A percentile compares a stretch with the other conserved stretches of the same genome.
Evolutionary conservation across 176 grass and related monocot genomes (phyloP).

Genomic region (Alloteropsis semialata): DNA sequence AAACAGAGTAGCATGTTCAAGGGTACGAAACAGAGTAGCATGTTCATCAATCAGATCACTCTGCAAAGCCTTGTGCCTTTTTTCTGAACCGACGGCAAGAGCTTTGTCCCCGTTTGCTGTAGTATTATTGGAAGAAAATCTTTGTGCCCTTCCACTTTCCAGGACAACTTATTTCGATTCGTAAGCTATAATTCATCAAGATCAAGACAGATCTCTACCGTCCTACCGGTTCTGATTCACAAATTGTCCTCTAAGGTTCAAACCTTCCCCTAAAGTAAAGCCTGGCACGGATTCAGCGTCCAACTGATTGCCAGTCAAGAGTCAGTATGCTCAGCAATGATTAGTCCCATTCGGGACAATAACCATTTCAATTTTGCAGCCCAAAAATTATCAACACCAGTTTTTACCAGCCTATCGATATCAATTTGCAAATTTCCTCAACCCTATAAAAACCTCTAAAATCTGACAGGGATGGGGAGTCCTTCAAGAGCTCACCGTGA

Average conservation of each 20-base stretch:
- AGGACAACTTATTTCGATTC: neutral
- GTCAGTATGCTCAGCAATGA: neutral
- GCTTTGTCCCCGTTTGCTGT: neutral
- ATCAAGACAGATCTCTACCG: neutral
- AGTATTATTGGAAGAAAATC: neutral
- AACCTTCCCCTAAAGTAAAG: neutral
- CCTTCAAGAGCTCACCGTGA: conserved; percentile 48
- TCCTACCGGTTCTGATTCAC: neutral
- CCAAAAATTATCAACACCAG: neutral
- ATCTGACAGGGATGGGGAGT: neutral
- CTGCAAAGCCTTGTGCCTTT: neutral
- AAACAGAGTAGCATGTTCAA: neutral
- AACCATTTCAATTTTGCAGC: neutral
- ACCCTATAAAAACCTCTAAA: neutral
- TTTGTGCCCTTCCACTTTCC: neutral
- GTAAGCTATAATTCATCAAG: neutral
- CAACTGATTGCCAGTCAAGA: neutral
- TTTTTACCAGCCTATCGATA: neutral
- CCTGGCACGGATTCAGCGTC: neutral
- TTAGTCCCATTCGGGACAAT: neutral
- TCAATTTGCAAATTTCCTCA: neutral
- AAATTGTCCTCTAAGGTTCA: neutral
- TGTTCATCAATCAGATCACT: neutral
- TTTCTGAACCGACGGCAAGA: neutral
- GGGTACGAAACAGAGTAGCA: neutral